Evolutionary conservation across 163 green algal species (phyloP).

Genomic region (Coccomyxa subellipsoidea): DNA sequence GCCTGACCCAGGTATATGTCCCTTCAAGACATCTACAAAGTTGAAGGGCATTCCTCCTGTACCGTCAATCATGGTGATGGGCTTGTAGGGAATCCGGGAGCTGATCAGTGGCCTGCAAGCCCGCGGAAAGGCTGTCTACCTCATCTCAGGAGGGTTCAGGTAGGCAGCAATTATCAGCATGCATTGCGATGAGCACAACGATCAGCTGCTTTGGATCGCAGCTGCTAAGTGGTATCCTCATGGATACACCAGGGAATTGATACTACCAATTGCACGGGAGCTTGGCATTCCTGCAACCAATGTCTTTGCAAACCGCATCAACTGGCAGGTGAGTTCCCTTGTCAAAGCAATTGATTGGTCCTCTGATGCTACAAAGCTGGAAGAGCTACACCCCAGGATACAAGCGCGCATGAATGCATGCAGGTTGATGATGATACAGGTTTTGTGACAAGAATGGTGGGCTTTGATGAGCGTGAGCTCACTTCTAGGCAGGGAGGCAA

Average conservation of each 20-base stretch:
- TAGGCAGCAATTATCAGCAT: background rate
- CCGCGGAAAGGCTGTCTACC: background rate
- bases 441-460: background rate
- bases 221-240: background rate
- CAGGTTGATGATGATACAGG: background rate
- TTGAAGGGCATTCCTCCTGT: background rate
- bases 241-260: background rate
- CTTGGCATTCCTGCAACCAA: background rate
- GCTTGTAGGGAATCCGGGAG: background rate
- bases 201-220: too few species aligned
- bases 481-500: background rate
- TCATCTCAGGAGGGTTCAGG: background rate
- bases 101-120: background rate
- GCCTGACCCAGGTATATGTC: background rate
- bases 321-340: background rate
- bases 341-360: background rate
- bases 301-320: background rate
- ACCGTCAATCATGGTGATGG: background rate
- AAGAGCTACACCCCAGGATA: background rate
- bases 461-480: background rate
- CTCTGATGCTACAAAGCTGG: background rate
- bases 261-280: background rate
- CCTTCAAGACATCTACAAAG: too few species aligned
- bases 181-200: background rate
- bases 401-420: background rate